A percentile compares a stretch with the other conserved stretches of the same genome.
phyloP scores from a whole-genome alignment of 371 early-diverging fungal species.

The Mortierella sp. region DNA sequence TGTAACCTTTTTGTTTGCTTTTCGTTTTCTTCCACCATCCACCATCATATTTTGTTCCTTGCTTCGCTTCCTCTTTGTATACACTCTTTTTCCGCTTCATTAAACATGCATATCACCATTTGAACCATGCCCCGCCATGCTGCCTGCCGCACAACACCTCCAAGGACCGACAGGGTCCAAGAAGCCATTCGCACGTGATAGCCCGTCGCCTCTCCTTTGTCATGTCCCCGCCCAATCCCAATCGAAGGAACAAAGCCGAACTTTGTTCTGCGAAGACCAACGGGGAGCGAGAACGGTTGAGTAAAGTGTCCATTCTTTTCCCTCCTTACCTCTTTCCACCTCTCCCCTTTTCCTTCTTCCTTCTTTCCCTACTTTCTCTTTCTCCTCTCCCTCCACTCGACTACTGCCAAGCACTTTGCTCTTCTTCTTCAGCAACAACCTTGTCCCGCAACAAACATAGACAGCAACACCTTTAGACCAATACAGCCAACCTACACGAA shows the following conservation, averaged over 20 bases:
- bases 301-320: not conserved
- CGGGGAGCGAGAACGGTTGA: not conserved
- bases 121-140: not conserved
- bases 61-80: not conserved
- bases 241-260: not conserved
- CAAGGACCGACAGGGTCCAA: not conserved
- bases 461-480: not conserved
- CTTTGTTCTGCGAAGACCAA: constrained; percentile 8
- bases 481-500: not conserved
- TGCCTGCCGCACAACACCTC: not conserved
- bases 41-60: not conserved
- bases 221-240: not conserved
- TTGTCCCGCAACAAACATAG: not conserved
- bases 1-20: not conserved
- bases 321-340: not conserved
- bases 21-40: not conserved
- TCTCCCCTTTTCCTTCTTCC: not conserved
- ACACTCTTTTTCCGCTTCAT: not conserved
- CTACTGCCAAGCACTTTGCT: not conserved
- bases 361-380: too few species aligned
- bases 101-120: not conserved
- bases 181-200: constrained; percentile 7
- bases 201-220: too few species aligned
- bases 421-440: not conserved
- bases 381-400: not conserved